Conservation (phyloP, 768 basidiomycete species). For the Phaeotremella fagi region DNA sequence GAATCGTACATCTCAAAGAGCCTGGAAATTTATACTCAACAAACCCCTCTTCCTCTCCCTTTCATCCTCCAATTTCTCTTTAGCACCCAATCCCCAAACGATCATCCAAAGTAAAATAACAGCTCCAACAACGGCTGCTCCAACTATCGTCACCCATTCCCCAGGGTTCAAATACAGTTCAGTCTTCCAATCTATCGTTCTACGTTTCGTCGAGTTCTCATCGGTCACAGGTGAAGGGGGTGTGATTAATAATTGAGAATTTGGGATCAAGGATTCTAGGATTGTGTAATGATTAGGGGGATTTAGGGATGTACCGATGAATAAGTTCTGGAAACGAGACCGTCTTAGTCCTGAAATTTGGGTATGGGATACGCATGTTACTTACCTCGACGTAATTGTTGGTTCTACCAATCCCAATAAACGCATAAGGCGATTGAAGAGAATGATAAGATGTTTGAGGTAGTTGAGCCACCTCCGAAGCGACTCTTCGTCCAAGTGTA, state of each 20-base stretch:
- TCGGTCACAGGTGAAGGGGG: conserved; percentile 52
- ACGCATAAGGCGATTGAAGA: conserved; percentile 84
- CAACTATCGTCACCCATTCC: conserved; percentile 97
- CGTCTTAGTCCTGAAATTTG: background rate
- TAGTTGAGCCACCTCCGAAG: conserved; percentile 90
- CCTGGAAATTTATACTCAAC: conserved; percentile 98
- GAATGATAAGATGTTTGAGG: conserved; percentile 90
- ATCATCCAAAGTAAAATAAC: conserved; percentile 71
- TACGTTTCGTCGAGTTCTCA: conserved; percentile 13
- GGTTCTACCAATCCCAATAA: conserved; percentile 92
- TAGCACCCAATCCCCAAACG: conserved; percentile 79
- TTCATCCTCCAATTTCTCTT: conserved; percentile 97
- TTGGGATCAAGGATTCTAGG: conserved; percentile 96
- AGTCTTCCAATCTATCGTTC: conserved; percentile 64
- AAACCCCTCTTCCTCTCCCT: conserved; percentile 76
- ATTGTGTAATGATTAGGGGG: conserved; percentile 69
- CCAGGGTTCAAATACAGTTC: conserved; percentile 90
- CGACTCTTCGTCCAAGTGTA: conserved; percentile 77
- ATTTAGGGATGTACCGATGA: conserved; percentile 85
- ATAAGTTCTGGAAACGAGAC: conserved; percentile 60
- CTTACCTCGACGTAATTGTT: conserved; percentile 91
- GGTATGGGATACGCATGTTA: background rate
- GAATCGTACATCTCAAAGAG: too few species aligned
- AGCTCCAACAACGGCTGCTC: conserved; percentile 71
- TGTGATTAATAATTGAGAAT: conserved; percentile 92